A percentile compares a stretch with the other conserved stretches of the same genome.
Evolutionary conservation across 2,329 filamentous ascomycete genomes (phyloP).

Genomic region (Dactylellina parvicollis): DNA sequence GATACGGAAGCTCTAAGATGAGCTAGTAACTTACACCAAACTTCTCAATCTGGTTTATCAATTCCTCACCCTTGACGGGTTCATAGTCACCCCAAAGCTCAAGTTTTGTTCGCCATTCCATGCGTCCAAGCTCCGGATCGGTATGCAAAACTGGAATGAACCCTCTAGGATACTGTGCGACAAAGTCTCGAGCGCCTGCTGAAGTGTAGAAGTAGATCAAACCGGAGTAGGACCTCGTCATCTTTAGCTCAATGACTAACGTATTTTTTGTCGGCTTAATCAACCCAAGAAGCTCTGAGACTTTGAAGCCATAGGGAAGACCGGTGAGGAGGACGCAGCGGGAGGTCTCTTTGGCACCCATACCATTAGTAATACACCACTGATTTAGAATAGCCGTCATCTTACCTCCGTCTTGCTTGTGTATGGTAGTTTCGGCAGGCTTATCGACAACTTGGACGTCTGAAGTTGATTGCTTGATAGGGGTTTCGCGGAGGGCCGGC

Average conservation of each 20-base stretch:
- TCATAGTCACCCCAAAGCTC: slow-evolving; percentile 13
- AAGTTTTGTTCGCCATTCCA: slow-evolving; percentile 23
- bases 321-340: slow-evolving; percentile 23
- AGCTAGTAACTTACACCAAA: slow-evolving; percentile 6
- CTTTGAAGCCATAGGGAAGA: slow-evolving; percentile 26
- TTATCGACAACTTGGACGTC: neutral
- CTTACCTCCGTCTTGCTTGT: neutral
- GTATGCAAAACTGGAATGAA: slow-evolving; percentile 4
- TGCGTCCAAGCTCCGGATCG: slow-evolving; percentile 27
- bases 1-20: neutral
- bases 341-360: neutral
- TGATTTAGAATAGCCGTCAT: neutral
- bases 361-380: neutral
- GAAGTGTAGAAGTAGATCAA: slow-evolving; percentile 19
- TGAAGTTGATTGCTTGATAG: neutral
- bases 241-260: slow-evolving; percentile 23
- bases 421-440: neutral
- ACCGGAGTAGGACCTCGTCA: slow-evolving; percentile 16
- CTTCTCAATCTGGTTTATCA: neutral
- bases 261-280: slow-evolving; percentile 34
- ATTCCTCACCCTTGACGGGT: neutral
- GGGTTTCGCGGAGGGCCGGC: neutral
- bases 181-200: slow-evolving; percentile 25
- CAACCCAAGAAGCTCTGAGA: slow-evolving; percentile 24
- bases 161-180: slow-evolving; percentile 17